phyloP scores from a whole-genome alignment of 2,329 filamentous ascomycete genomes.

The Aspergillus texensis region DNA sequence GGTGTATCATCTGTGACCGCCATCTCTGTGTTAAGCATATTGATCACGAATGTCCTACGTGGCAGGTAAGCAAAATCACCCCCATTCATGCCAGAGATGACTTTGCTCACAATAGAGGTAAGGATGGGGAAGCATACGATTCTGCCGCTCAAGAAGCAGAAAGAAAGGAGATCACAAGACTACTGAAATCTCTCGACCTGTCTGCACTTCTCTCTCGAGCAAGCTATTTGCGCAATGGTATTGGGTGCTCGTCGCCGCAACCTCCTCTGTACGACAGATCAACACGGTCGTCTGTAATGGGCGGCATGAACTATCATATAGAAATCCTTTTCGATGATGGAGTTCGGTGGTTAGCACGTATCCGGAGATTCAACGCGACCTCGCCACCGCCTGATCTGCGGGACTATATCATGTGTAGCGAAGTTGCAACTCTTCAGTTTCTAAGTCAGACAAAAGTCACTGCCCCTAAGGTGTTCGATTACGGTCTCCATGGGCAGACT shows the following conservation, averaged over 20 bases:
- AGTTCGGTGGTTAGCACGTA: slow-evolving; percentile 47
- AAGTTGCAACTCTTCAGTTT: slow-evolving; percentile 47
- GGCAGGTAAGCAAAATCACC: slow-evolving; percentile 35
- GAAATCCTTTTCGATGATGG: slow-evolving; percentile 49
- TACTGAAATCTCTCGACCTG: slow-evolving; percentile 40
- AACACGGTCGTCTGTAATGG: slow-evolving; percentile 44
- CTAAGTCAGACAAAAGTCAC: slow-evolving; percentile 41
- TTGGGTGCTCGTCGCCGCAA: slow-evolving; percentile 39
- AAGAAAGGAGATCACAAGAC: slow-evolving; percentile 34
- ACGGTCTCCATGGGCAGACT: slow-evolving; percentile 36
- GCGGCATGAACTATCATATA: slow-evolving; percentile 51
- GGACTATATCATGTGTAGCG: slow-evolving; percentile 41
- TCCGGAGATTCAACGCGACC: slow-evolving; percentile 46
- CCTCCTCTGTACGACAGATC: slow-evolving; percentile 40
- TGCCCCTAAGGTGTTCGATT: slow-evolving; percentile 43
- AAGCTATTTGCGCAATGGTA: slow-evolving; percentile 37
- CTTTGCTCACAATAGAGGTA: not conserved
- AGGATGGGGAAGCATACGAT: slow-evolving; percentile 43
- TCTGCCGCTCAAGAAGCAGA: slow-evolving; percentile 38
- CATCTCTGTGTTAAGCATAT: slow-evolving; percentile 44
- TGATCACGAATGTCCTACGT: slow-evolving; percentile 40
- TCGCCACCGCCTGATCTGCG: slow-evolving; percentile 38
- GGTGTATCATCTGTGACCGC: slow-evolving; percentile 43
- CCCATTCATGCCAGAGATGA: not conserved
- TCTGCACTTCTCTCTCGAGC: slow-evolving; percentile 42